Evolutionary conservation across 768 basidiomycete genomes (phyloP), one percentile per base, ranked within the genome.

Genomic region (Boletus huronensis): DNA sequence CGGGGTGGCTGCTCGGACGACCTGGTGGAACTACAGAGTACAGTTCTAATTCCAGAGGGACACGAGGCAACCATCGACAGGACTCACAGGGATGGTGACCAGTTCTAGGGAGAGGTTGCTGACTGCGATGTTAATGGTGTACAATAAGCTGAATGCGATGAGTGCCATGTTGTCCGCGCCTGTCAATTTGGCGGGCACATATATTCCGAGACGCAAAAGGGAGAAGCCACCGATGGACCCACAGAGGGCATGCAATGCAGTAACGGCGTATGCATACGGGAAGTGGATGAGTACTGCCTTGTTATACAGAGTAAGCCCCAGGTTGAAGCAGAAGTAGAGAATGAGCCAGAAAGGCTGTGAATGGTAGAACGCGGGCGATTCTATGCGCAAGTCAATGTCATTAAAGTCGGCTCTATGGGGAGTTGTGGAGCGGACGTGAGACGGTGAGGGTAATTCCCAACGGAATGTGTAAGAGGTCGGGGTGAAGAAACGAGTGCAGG

Each of bases 211-310:
- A 43, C 80, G 77, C 14, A 87, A 72, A 2, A 92, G 77, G 23
- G 85, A 52, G 55, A 79, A 79, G n/a, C 89, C 89, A 13, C 97
- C 97, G 17, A 90, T 70, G 25, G 86, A 81, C 0, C 94, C 93
- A 58, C 86, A 90, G 13, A 98, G 76, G 4, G 96, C 88, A 66
- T 98, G 96, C 5, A 97, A 62, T 6, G 93, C 94, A 2, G 96
- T 98, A 23, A 99, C 80, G 2, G 93, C 90, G 77, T 98, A 98
- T 3, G 96, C 95, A 64, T 92, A 98, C 0, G 97, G 97, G 67
- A 98, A 98, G 52, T 81, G 83, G 50, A 90, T 85, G 57, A 99
- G 84, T 17, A 98, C 85, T 35, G 83, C 79, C 72, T 99, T 99
- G 81, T 99, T 99, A 73, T 92, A 97, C 41, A 99, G 75, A 8